phyloP scores from a whole-genome alignment of 768 basidiomycete species.

The Suillus weaverae region DNA sequence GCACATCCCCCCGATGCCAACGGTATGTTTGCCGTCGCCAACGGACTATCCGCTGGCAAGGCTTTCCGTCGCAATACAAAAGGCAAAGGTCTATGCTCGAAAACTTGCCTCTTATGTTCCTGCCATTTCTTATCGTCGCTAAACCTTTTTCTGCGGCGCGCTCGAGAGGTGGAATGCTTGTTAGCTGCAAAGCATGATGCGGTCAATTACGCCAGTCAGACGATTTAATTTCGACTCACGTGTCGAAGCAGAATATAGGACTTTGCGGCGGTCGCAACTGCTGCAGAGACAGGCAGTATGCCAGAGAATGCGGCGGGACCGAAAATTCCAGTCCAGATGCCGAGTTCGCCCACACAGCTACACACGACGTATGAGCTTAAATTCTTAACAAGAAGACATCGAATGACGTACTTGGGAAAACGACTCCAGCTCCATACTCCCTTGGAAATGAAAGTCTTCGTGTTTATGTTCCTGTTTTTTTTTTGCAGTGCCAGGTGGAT shows the following conservation, averaged over 20 bases:
- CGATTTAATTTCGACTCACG: conserved; percentile 15
- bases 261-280: conserved; percentile 47
- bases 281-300: conserved; percentile 1
- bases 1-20: background rate
- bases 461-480: conserved; percentile 63
- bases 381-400: background rate
- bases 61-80: background rate
- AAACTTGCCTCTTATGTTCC: conserved; percentile 54
- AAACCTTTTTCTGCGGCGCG: conserved; percentile 51
- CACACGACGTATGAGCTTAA: background rate
- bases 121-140: conserved; percentile 54
- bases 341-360: conserved; percentile 73
- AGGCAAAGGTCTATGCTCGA: background rate
- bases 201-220: background rate
- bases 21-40: background rate
- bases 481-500: conserved; percentile 55
- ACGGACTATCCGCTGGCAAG: background rate
- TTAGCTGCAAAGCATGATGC: conserved; percentile 38
- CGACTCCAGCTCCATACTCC: conserved; percentile 69
- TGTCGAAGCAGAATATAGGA: conserved; percentile 61
- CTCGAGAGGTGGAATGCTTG: conserved; percentile 75
- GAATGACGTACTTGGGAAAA: conserved; percentile 64
- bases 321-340: conserved; percentile 70
- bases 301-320: conserved; percentile 47
- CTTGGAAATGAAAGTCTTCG: conserved; percentile 64